Evolutionary conservation across 306 rosid genomes (phyloP), one percentile per base, ranked within the genome.

Genomic region (Cicer arietinum): DNA sequence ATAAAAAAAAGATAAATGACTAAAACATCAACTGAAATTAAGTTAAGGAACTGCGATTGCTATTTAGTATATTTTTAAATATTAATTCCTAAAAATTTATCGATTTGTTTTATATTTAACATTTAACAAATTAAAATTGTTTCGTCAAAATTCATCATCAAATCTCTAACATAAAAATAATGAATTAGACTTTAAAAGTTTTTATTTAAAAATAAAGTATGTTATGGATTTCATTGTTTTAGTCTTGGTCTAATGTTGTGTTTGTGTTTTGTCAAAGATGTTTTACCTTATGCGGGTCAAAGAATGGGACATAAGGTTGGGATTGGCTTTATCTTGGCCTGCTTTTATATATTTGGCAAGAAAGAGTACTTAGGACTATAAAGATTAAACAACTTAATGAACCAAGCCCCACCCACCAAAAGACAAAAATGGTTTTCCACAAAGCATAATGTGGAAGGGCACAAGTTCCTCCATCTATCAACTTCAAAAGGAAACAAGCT

Each of bases 401-500:
- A 65, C 25, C 54, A 72, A 58, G 77, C 54, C 51, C 46, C 73
- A 60, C 61, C n/a, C 63, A 56, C 35, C 20, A 75, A 73, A 78
- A 77, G 83, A 83, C 80, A 69, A 79, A 82, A 30, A 84, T 65
- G 78, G 78, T 75, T 78, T 58, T 76, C 70, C 76, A 71, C 76
- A 58, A 77, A 85, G 75, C 69, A 69, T 51, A 52, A 37, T 59
- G 65, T 82, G 83, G 77, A 81, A 81, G 72, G 53, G 77, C 79
- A 79, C 40, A 62, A 71, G 76, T 66, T 80, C 72, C 75, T 86
- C 25, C 66, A 61, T 84, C 81, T 71, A 57, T 81, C 67, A 10
- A 60, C 77, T 72, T 66, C 84, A 71, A 84, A 87, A 84, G 85
- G 80, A 68, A 80, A 73, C 48, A n/a, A 69, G 77, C 79, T 83